These are phyloP conservation scores for Cryptosporidium canis DNA, from an alignment of 169 alveolate genomes.

Conservation along the genomic window DNA sequence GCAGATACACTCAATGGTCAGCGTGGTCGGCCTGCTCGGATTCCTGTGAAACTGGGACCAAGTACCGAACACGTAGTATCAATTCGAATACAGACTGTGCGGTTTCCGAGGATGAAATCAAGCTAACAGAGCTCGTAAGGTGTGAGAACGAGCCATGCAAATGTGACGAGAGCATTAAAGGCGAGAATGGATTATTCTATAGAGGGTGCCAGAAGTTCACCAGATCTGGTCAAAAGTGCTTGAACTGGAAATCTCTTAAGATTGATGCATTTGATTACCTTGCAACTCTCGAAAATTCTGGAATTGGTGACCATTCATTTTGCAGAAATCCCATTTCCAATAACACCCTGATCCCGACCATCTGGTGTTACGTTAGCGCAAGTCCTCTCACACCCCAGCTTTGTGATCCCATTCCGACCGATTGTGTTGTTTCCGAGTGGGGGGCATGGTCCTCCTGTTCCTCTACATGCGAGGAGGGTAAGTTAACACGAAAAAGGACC, in stretches of 20 bases:
- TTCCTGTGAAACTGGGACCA: constrained; percentile 57
- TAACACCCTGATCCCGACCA: constrained; percentile 56
- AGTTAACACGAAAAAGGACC: constrained; percentile 67
- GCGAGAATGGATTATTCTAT: constrained; percentile 40
- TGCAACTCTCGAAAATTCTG: constrained; percentile 63
- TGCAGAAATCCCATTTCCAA: constrained; percentile 72
- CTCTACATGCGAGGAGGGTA: constrained; percentile 76
- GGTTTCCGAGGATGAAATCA: background rate
- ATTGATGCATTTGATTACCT: constrained; percentile 64
- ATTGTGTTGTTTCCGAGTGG: constrained; percentile 78
- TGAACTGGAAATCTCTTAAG: constrained; percentile 28
- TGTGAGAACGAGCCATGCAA: constrained; percentile 12
- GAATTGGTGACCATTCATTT: constrained; percentile 45
- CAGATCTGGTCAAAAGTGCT: constrained; percentile 54
- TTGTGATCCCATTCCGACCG: constrained; percentile 75
- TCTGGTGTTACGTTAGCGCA: constrained; percentile 57
- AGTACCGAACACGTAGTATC: constrained; percentile 47
- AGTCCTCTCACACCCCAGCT: constrained; percentile 54
- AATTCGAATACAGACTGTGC: constrained; percentile 15
- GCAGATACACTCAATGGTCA: constrained; percentile 20
- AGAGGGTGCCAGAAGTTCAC: constrained; percentile 66
- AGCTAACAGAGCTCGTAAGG: background rate
- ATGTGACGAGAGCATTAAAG: constrained; percentile 26
- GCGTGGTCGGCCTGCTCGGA: constrained; percentile 41
- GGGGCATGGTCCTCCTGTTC: constrained; percentile 76